phyloP scores from a whole-genome alignment of 2,329 filamentous ascomycete genomes.

The Huntiella omanensis region DNA sequence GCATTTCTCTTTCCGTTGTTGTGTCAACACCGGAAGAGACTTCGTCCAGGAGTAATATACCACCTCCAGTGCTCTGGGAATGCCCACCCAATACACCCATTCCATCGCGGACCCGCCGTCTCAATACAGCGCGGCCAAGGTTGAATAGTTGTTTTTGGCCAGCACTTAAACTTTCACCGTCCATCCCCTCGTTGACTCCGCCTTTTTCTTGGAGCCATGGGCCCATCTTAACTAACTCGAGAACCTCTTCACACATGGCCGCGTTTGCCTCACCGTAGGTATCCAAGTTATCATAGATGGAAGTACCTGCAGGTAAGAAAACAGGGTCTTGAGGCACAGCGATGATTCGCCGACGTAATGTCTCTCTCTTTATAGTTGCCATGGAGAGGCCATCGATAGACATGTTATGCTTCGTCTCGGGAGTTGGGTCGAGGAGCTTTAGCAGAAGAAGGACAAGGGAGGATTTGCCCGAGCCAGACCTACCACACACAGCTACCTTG shows the following conservation, averaged over 20 bases:
- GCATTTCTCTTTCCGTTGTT: slow-evolving; percentile 24
- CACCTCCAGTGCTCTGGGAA: slow-evolving; percentile 10
- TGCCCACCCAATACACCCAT: no score
- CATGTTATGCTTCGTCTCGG: slow-evolving; percentile 16
- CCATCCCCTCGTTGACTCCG: slow-evolving; percentile 21
- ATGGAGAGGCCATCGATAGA: slow-evolving; percentile 25
- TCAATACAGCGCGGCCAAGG: slow-evolving; percentile 30
- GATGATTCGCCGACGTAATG: slow-evolving; percentile 28
- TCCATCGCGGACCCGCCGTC: slow-evolving; percentile 17
- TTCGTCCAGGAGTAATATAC: slow-evolving; percentile 24
- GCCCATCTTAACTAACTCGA: slow-evolving; percentile 20
- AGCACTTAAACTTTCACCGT: slow-evolving; percentile 29
- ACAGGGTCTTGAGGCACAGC: slow-evolving; percentile 35
- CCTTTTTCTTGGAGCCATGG: slow-evolving; percentile 15
- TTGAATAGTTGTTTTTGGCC: slow-evolving; percentile 48
- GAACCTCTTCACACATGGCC: slow-evolving; percentile 19
- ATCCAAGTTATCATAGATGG: slow-evolving; percentile 25
- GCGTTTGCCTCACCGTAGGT: slow-evolving; percentile 18
- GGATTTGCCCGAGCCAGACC: slow-evolving; percentile 26
- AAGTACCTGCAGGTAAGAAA: slow-evolving; percentile 27
- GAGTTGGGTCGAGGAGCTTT: slow-evolving; percentile 22
- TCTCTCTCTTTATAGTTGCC: slow-evolving; percentile 20
- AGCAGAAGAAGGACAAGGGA: slow-evolving; percentile 23
- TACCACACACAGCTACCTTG: slow-evolving; percentile 21
- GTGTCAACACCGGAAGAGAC: slow-evolving; percentile 24